A percentile compares a stretch with the other conserved stretches of the same genome.
Conservation (phyloP, 2,329 filamentous ascomycete genomes). For the Pleurostoma richardsiae region DNA sequence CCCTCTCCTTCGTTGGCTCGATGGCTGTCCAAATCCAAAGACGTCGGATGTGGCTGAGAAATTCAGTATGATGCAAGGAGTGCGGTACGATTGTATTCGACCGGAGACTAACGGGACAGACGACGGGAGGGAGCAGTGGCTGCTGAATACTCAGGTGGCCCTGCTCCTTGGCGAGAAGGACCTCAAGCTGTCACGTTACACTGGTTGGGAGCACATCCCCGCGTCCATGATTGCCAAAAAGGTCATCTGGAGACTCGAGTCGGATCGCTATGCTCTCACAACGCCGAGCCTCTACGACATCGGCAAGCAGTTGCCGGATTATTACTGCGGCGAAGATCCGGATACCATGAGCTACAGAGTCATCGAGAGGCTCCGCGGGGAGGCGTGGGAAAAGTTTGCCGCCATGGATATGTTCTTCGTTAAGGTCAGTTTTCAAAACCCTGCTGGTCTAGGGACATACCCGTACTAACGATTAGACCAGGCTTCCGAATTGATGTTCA, state of each 20-base stretch:
- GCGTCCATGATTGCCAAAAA: constrained; percentile 50
- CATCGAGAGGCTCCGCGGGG: constrained; percentile 39
- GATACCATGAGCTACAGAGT: constrained; percentile 34
- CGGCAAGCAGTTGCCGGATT: constrained; percentile 45
- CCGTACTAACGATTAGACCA: constrained; percentile 21
- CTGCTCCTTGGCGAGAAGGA: constrained; percentile 62
- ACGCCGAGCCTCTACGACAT: constrained; percentile 45
- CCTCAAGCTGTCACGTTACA: constrained; percentile 52
- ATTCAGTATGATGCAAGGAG: constrained; percentile 53
- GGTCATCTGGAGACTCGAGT: constrained; percentile 55
- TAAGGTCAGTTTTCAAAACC: constrained; percentile 39
- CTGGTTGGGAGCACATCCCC: constrained; percentile 52
- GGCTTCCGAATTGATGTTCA: constrained; percentile 58
- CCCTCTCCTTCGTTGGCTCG: constrained; percentile 56
- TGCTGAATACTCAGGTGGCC: constrained; percentile 60
- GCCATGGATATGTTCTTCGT: constrained; percentile 62
- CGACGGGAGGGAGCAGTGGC: constrained; percentile 60
- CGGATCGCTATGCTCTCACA: constrained; percentile 50
- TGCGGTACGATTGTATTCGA: constrained; percentile 59
- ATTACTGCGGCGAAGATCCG: constrained; percentile 44
- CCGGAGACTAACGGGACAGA: constrained; percentile 44
- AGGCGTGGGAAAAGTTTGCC: constrained; percentile 48
- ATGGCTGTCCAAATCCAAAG: constrained; percentile 46
- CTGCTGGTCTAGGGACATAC: background rate
- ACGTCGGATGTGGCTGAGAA: constrained; percentile 42